Conservation (phyloP, 179 eudicot species). For the Kewa caespitosa region DNA sequence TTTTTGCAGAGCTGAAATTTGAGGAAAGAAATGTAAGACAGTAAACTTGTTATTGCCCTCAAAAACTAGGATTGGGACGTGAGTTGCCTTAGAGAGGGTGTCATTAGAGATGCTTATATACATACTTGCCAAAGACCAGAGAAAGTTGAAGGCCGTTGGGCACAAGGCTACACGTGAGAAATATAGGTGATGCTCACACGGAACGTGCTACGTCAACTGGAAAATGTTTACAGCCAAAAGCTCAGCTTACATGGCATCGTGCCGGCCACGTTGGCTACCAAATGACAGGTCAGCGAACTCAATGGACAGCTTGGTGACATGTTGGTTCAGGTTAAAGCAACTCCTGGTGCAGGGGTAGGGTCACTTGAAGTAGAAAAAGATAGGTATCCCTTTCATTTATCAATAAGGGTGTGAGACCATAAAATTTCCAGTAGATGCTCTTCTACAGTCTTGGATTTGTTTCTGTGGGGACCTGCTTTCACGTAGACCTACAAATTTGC, state of each 20-base stretch:
- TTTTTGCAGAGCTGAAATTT: not conserved
- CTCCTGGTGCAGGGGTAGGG: conserved; percentile 14
- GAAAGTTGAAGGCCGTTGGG: not conserved
- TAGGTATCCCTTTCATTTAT: not conserved
- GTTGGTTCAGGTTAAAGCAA: too few species aligned
- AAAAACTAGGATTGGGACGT: not conserved
- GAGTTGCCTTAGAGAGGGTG: not conserved
- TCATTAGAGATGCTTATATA: conserved; percentile 8
- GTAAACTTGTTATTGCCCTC: not conserved
- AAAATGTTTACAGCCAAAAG: not conserved
- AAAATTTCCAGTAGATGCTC: not conserved
- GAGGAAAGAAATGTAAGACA: too few species aligned
- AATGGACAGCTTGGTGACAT: conserved; percentile 9
- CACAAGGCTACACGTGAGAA: conserved; percentile 10
- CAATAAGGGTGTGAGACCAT: not conserved
- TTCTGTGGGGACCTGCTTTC: not conserved
- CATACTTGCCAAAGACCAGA: not conserved
- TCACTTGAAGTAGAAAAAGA: conserved; percentile 17
- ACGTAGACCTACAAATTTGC: too few species aligned
- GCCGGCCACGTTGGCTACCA: not conserved
- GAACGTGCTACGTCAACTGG: not conserved
- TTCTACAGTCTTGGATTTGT: conserved; percentile 2
- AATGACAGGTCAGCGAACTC: too few species aligned
- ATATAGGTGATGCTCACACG: not conserved
- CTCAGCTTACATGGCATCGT: not conserved